Conservation (phyloP, 495 filamentous ascomycete species). For the Xylaria sp. region DNA sequence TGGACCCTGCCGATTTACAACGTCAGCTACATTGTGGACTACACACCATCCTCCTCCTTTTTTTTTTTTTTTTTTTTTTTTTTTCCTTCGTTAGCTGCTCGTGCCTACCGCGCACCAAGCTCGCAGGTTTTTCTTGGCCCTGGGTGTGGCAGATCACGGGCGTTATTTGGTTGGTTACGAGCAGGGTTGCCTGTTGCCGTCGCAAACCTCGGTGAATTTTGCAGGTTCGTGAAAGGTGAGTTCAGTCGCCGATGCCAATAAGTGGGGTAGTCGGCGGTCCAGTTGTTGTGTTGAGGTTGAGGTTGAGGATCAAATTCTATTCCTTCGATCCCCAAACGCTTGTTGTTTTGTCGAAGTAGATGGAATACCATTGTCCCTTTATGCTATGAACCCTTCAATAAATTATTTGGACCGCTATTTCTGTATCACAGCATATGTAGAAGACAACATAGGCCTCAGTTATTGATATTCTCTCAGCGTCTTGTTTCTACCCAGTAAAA, state of each 20-base stretch:
- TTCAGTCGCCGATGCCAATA: background rate
- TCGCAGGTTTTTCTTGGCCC: constrained; percentile 7
- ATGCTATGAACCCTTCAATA: background rate
- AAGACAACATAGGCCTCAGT: background rate
- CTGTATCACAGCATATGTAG: background rate
- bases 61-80: background rate
- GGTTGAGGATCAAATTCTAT: background rate
- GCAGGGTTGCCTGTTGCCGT: background rate
- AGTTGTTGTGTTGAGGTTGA: background rate
- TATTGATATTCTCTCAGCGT: background rate
- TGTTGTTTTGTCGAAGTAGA: background rate
- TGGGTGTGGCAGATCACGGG: background rate
- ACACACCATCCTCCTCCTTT: constrained; percentile 7
- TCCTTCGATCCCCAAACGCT: background rate
- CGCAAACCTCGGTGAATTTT: constrained; percentile 3
- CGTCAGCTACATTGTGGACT: constrained; percentile 20
- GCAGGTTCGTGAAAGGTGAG: constrained; percentile 4
- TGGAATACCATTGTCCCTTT: background rate
- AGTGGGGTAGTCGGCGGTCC: background rate
- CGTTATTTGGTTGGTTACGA: background rate
- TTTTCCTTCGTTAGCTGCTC: background rate
- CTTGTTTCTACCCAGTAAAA: background rate
- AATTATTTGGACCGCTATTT: background rate
- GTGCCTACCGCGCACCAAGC: background rate
- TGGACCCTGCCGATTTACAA: constrained; percentile 14